Conservation (phyloP, 345 rosid genomes). For the Aquilaria malaccensis region DNA sequence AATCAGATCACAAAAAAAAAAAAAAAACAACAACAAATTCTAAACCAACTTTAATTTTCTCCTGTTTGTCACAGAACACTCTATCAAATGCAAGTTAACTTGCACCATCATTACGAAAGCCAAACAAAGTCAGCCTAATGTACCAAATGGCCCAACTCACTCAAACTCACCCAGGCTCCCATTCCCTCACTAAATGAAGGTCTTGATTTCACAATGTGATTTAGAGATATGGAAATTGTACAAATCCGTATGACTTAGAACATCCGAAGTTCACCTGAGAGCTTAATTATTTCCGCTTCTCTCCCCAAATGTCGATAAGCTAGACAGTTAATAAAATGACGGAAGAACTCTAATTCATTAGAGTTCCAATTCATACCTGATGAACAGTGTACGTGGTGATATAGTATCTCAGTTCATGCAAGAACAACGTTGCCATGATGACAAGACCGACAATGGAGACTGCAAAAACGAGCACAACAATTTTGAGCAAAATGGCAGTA, state of each 20-base stretch:
- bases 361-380: conserved; percentile 45
- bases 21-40: too few species aligned
- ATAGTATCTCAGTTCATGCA: conserved; percentile 88
- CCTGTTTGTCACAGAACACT: too few species aligned
- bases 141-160: not conserved
- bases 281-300: too few species aligned
- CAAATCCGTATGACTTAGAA: not conserved
- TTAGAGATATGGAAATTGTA: not conserved
- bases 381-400: conserved; percentile 72
- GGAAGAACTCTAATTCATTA: not conserved
- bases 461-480: conserved; percentile 21
- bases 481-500: not conserved
- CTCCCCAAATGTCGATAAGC: too few species aligned
- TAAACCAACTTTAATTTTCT: too few species aligned
- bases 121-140: not conserved
- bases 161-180: too few species aligned
- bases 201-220: not conserved
- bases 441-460: conserved; percentile 81
- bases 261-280: not conserved
- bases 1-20: not conserved
- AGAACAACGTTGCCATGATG: conserved; percentile 80
- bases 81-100: not conserved
- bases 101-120: not conserved
- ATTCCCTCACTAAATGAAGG: not conserved
- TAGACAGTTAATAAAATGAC: too few species aligned